Evolutionary conservation across 2,329 filamentous ascomycete genomes (phyloP), one percentile per base, ranked within the genome.

Genomic region (Trichoderma lentiforme): DNA sequence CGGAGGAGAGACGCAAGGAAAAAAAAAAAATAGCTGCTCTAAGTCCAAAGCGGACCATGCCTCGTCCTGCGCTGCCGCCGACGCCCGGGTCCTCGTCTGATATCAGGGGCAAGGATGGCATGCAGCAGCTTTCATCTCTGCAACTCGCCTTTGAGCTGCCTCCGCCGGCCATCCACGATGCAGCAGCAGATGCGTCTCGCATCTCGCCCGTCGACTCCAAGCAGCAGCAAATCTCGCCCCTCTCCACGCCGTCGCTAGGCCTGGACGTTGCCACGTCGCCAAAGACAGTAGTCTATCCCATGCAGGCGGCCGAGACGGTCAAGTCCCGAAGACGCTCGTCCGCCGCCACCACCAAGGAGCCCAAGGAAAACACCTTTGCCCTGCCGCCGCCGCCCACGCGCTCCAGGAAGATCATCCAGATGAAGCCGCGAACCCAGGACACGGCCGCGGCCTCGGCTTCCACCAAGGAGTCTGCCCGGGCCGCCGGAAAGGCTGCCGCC

Each of bases 381-480:
- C 88, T 99, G 18, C 96, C 96, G 24, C 96, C 96, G 11, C 96
- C 95, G 18, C 96, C 96, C 0, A 97, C 95, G 3, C 88, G 95
- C 74, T 93, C 94, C 56, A 91, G 95, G 77, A 98, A 97, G 84
- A 98, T 99, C 80, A 98, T 98, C 72, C 95, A 98, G 83, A 97
- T 98, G 95, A 97, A 97, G 82, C 95, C 89, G 21, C 82, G 84
- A 30, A 77, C 81, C 34, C 83, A 88, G 75, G 79, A 82, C 70
- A 75, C 79, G 43, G 74, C 75, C 26, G 76, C 78, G 56, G 73
- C 74, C 74, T 66, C 72, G 60, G 68, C 76, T 30, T 69, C 78
- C 18, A 62, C 74, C 26, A 79, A 78, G 73, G 75, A 76, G 51
- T 74, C 75, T 21, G 71, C 70, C 32, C 79, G 75, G 72, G 36